Evolutionary conservation across 2,329 filamentous ascomycete genomes (phyloP).

Genomic region (Apiospora rasikravindrae): DNA sequence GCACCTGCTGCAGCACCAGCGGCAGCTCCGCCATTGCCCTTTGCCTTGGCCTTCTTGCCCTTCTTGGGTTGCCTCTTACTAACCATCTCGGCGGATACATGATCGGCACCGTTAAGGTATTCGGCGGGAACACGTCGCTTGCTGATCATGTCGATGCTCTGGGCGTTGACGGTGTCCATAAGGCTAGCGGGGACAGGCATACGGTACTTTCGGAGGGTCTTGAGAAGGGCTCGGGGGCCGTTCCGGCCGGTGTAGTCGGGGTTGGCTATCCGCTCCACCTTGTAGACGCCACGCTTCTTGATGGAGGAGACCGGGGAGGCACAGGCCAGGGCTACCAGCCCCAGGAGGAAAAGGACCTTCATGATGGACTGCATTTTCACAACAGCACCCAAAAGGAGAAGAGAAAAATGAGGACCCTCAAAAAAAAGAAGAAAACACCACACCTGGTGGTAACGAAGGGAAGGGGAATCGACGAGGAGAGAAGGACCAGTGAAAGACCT

Average conservation of each 20-base stretch:
- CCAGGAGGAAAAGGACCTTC: slow-evolving; percentile 34
- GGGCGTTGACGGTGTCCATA: slow-evolving; percentile 28
- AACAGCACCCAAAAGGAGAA: slow-evolving; percentile 14
- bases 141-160: slow-evolving; percentile 34
- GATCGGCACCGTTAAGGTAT: not conserved
- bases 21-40: slow-evolving; percentile 6
- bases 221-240: slow-evolving; percentile 37
- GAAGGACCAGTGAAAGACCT: not conserved
- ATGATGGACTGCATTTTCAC: slow-evolving; percentile 33
- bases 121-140: slow-evolving; percentile 29
- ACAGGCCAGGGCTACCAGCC: slow-evolving; percentile 34
- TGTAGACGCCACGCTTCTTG: slow-evolving; percentile 39
- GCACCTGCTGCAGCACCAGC: slow-evolving; percentile 23
- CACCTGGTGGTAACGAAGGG: slow-evolving; percentile 33
- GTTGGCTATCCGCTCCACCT: slow-evolving; percentile 38
- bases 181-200: slow-evolving; percentile 38
- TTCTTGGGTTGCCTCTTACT: slow-evolving; percentile 26
- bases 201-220: slow-evolving; percentile 39
- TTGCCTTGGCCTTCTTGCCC: slow-evolving; percentile 20
- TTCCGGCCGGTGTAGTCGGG: slow-evolving; percentile 37
- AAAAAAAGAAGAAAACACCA: slow-evolving; percentile 28
- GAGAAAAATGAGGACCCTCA: slow-evolving; percentile 19
- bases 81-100: slow-evolving; percentile 1
- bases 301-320: slow-evolving; percentile 29
- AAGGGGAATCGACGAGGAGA: slow-evolving; percentile 22